Base-by-base conservation (phyloP, 2,329 filamentous ascomycete species). In the Colletotrichum chrysophilum region DNA sequence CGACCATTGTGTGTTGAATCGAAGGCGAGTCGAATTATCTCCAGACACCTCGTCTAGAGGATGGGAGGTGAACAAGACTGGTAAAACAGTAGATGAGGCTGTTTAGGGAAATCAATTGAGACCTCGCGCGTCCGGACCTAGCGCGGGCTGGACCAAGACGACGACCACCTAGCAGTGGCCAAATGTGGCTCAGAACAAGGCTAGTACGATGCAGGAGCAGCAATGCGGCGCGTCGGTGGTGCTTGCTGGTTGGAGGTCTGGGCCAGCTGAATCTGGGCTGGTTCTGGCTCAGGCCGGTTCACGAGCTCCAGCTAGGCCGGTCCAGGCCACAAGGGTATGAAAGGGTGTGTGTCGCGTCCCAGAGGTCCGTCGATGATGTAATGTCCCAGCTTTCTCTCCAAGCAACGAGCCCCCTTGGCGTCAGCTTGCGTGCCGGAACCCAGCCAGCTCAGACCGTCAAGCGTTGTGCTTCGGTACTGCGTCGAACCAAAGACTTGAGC, bases 131-230 rank as follows among this genome's bases (percentile, higher is more conserved):
- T 75, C 61, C 65, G 48, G 74, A 56, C 62, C 48, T 69, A 73
- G 64, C 70, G 70, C 61, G 43, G 70, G 58, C 74, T 74, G 68
- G 70, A 74, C 64, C 70, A 36, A 48, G 43, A 56, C 48, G 38
- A 36, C 65, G 34, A 56, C 48, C 55, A 65, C 56, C 73, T 36
- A 32, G 48, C 34, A 65, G 48, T 56, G 34, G 26, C 73, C 56
- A 58, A 73, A 61, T 30, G 70, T 64, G 70, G 66, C 65, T 43
- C 70, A 36, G 65, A 52, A 69, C 34, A 64, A 76, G 65, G 70
- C 58, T 73, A 73, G 70, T 32, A 69, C 58, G 48, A 74, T 73
- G 73, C 70, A 69, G 58, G 70, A 65, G 70, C 21, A 70, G 43
- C n/a, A 24, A n/a, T 24, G 58, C 52, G 26, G 32, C 34, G 32